phyloP scores from a whole-genome alignment of 129 eudicot species.

The Calendula officinalis region DNA sequence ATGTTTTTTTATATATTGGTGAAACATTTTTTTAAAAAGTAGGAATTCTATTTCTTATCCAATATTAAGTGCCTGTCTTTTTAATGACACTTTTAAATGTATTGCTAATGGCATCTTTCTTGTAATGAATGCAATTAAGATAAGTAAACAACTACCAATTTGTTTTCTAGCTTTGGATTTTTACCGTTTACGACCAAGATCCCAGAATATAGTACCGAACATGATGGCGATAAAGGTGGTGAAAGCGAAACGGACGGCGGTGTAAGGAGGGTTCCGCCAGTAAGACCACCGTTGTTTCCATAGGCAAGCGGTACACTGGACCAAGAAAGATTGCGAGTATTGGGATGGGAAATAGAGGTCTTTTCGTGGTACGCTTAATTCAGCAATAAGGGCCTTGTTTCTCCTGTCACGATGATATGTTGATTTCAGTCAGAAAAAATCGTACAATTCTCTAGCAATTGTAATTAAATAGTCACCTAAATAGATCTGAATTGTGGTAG shows the following conservation, averaged over 20 bases:
- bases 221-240: constrained; percentile 37
- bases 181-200: constrained; percentile 47
- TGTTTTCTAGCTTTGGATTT: background rate
- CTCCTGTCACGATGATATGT: constrained; percentile 24
- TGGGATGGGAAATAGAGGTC: constrained; percentile 39
- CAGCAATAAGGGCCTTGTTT: constrained; percentile 47
- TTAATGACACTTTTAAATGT: no score
- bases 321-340: constrained; percentile 39
- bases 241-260: constrained; percentile 41
- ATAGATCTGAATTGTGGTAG: constrained; percentile 54
- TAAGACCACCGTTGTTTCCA: constrained; percentile 53
- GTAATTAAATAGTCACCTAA: constrained; percentile 21
- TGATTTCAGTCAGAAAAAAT: background rate
- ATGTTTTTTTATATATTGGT: no score
- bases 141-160: background rate
- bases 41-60: no score
- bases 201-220: constrained; percentile 52
- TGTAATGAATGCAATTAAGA: background rate
- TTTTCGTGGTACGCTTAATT: constrained; percentile 33
- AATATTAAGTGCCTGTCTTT: no score
- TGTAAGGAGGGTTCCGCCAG: constrained; percentile 53
- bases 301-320: constrained; percentile 41
- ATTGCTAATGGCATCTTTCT: no score
- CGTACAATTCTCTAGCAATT: no score
- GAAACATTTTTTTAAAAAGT: no score